phyloP scores from a whole-genome alignment of 106 monocot species.

The Dioscorea dumetorum region DNA sequence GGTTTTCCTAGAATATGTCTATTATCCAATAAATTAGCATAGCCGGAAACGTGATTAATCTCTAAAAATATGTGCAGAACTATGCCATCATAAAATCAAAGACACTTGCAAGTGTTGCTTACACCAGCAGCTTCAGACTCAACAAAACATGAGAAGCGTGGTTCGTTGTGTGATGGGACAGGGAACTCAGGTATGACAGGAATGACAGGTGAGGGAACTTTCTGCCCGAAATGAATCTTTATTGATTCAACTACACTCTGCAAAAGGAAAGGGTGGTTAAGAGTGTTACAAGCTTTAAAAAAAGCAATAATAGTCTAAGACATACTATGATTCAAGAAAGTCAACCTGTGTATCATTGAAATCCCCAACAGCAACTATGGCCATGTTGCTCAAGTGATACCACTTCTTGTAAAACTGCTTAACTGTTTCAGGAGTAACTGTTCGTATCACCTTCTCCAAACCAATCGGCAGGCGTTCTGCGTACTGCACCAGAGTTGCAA shows the following conservation, averaged over 20 bases:
- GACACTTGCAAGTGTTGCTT: conserved; percentile 13
- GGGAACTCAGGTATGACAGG: conserved; percentile 57
- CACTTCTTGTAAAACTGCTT: conserved; percentile 84
- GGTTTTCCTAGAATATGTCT: no score
- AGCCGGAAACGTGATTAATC: no score
- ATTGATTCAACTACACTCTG: conserved; percentile 95
- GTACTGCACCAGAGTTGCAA: conserved; percentile 52
- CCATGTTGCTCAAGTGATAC: conserved; percentile 95
- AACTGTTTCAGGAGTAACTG: conserved; percentile 77
- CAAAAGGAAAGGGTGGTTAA: conserved; percentile 1
- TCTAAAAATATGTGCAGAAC: no score
- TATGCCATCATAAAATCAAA: no score
- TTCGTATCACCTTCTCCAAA: conserved; percentile 84
- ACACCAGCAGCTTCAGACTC: conserved; percentile 99
- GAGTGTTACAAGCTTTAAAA: not conserved
- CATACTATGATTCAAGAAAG: conserved; percentile 4
- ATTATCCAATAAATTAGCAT: no score
- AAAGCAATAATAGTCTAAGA: not conserved
- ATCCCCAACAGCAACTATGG: conserved; percentile 92
- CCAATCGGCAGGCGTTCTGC: conserved; percentile 96
- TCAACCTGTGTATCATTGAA: conserved; percentile 76
- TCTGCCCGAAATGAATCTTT: conserved; percentile 80
- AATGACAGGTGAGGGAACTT: conserved; percentile 31
- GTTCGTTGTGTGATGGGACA: conserved; percentile 89
- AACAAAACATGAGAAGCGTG: conserved; percentile 95